phyloP scores from a whole-genome alignment of 2,329 filamentous ascomycete species.

The Amesomyces nigricolor region DNA sequence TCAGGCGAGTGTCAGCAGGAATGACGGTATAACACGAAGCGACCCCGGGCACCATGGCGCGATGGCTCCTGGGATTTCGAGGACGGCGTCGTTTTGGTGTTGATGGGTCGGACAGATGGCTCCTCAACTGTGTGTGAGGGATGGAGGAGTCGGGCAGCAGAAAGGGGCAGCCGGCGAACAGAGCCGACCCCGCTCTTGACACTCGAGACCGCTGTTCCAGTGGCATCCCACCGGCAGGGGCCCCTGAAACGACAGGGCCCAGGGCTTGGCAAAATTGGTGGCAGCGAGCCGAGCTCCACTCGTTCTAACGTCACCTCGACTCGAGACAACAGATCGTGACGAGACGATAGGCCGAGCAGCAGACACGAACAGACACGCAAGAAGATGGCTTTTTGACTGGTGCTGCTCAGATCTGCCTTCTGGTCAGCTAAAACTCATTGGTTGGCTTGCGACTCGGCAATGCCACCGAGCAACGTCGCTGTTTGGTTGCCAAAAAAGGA shows the following conservation, averaged over 20 bases:
- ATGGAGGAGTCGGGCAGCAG: too few species aligned
- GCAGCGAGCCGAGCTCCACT: neutral
- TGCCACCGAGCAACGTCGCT: too few species aligned
- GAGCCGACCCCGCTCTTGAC: slow-evolving; percentile 14
- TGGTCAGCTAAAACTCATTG: too few species aligned
- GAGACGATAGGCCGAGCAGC: neutral
- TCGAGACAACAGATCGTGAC: neutral
- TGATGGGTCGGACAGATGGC: neutral
- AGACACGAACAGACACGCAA: neutral
- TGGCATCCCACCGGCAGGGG: neutral
- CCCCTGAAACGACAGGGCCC: slow-evolving; percentile 9
- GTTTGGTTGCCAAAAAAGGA: too few species aligned
- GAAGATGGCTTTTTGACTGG: too few species aligned
- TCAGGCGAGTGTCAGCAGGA: neutral
- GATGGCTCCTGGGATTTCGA: neutral
- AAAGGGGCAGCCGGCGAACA: neutral
- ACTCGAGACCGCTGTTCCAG: neutral
- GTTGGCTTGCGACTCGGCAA: too few species aligned
- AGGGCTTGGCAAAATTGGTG: neutral
- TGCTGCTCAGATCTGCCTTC: too few species aligned
- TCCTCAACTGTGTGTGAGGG: neutral
- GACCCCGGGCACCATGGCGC: neutral
- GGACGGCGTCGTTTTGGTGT: neutral
- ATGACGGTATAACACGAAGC: neutral
- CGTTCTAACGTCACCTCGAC: neutral